phyloP scores from a whole-genome alignment of 139 green algal species.

The Spirogloea muscicola region DNA sequence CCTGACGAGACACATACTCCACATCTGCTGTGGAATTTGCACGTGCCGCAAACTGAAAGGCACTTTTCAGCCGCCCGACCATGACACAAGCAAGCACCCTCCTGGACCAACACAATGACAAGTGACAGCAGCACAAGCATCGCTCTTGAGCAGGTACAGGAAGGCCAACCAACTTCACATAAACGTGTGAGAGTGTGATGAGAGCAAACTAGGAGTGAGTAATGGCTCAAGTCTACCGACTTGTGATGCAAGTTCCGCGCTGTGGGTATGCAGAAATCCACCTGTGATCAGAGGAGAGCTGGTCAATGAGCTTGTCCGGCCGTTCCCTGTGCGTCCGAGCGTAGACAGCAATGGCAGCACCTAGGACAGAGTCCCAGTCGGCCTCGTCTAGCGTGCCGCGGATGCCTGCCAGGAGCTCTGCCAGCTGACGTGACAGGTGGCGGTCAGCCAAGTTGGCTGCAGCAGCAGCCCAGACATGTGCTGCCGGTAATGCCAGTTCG shows the following conservation, averaged over 20 bases:
- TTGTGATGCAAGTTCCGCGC: not conserved
- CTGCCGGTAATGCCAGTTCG: constrained; percentile 1
- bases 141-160: no score
- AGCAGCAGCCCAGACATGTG: constrained; percentile 16
- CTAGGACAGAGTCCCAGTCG: constrained; percentile 17
- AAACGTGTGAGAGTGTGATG: not conserved
- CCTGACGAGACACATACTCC: not conserved
- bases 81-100: constrained; percentile 25
- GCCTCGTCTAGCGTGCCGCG: constrained; percentile 19
- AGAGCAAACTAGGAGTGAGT: not conserved
- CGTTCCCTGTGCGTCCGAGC: constrained; percentile 17
- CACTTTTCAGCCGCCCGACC: constrained; percentile 21
- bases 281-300: constrained; percentile 18
- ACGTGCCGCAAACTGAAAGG: constrained; percentile 33
- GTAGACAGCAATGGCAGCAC: constrained; percentile 13
- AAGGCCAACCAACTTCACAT: not conserved
- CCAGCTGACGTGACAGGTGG: not conserved
- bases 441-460: constrained; percentile 16
- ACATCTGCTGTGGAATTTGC: constrained; percentile 17
- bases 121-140: no score
- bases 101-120: not conserved
- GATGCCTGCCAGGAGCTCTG: constrained; percentile 22
- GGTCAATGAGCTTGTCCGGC: constrained; percentile 27
- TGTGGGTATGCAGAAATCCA: not conserved
- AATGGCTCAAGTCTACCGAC: no score